Percentiles rank a stretch among this genome's conserved stretches.
Evolutionary conservation across 2,329 filamentous ascomycete genomes (phyloP).

Genomic region (Colletotrichum acutatum): DNA sequence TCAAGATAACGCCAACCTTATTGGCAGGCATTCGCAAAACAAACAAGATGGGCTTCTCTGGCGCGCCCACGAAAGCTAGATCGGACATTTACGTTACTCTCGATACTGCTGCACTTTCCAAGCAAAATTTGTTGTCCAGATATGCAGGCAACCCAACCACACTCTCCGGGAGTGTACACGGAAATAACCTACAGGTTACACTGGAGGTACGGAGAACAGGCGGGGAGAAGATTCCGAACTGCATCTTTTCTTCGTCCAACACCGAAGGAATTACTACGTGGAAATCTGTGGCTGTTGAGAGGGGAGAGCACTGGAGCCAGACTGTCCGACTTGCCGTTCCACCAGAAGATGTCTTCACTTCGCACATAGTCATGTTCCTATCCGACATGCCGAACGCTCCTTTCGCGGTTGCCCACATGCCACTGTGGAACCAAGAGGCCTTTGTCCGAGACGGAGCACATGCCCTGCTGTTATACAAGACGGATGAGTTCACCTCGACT

Average conservation of each 20-base stretch:
- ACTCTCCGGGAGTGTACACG: conserved; percentile 68
- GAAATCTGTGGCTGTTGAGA: conserved; percentile 83
- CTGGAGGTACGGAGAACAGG: conserved; percentile 84
- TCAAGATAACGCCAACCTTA: conserved; percentile 88
- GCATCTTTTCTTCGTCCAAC: conserved; percentile 89
- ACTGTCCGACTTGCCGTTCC: conserved; percentile 85
- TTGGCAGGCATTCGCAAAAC: conserved; percentile 85
- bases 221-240: conserved; percentile 86
- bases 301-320: conserved; percentile 87
- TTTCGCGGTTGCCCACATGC: conserved; percentile 92
- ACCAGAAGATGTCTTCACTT: conserved; percentile 81
- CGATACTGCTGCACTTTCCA: conserved; percentile 80
- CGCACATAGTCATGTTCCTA: conserved; percentile 90
- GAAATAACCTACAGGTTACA: conserved; percentile 85
- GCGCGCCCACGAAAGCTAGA: conserved; percentile 85
- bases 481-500: conserved; percentile 88
- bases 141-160: conserved; percentile 79
- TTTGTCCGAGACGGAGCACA: conserved; percentile 90
- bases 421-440: conserved; percentile 90
- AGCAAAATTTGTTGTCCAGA: conserved; percentile 77
- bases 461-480: conserved; percentile 84
- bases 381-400: conserved; percentile 88
- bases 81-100: conserved; percentile 97
- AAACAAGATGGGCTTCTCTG: conserved; percentile 91
- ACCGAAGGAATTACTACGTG: conserved; percentile 82